Evolutionary conservation across 108 stramenopile species (phyloP).

Genomic region (Cyclotella cryptica): DNA sequence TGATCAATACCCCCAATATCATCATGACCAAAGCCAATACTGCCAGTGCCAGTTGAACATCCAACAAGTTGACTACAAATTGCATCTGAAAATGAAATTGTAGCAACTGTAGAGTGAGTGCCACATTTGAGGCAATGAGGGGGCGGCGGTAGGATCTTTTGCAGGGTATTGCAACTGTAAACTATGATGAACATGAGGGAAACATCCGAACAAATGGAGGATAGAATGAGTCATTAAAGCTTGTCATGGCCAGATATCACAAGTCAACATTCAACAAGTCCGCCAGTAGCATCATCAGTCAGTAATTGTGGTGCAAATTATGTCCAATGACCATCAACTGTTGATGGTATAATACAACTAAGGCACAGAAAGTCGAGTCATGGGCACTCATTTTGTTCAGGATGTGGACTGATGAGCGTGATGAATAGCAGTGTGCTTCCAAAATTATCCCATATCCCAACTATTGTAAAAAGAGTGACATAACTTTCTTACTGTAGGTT

Average conservation of each 20-base stretch:
- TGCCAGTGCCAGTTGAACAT: constrained; percentile 27
- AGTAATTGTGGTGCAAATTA: too few species aligned
- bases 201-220: not conserved
- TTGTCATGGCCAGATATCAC: not conserved
- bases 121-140: constrained; percentile 49
- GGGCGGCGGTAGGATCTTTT: constrained; percentile 62
- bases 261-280: too few species aligned
- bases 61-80: constrained; percentile 46
- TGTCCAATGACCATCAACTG: too few species aligned
- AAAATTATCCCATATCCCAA: too few species aligned
- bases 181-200: constrained; percentile 3
- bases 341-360: too few species aligned
- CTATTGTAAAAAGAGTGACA: too few species aligned
- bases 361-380: too few species aligned
- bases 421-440: too few species aligned
- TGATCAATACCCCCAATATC: constrained; percentile 38
- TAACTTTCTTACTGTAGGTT: too few species aligned
- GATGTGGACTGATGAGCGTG: too few species aligned
- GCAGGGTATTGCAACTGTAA: constrained; percentile 58
- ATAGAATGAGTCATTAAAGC: not conserved
- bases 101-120: constrained; percentile 53
- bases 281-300: too few species aligned
- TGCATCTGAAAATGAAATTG: constrained; percentile 39
- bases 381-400: too few species aligned
- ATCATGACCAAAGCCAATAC: constrained; percentile 29